These are phyloP conservation scores for Pseudophaeomoniella oleicola DNA, from an alignment of 2,329 filamentous ascomycete species.

Conservation along the genomic window DNA sequence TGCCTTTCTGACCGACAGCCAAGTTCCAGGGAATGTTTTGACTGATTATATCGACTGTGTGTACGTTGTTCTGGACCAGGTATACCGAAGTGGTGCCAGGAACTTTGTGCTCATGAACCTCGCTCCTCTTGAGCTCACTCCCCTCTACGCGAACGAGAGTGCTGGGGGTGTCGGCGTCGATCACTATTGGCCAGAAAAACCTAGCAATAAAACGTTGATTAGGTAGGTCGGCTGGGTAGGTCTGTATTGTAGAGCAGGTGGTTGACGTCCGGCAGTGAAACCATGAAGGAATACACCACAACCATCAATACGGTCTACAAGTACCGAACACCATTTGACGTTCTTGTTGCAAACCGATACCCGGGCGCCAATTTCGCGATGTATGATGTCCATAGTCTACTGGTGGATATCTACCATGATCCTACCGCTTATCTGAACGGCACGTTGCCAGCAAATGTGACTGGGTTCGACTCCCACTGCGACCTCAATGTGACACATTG, in stretches of 20 bases:
- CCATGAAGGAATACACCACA: conserved; percentile 36
- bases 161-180: conserved; percentile 28
- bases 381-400: conserved; percentile 47
- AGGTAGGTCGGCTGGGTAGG: too few species aligned
- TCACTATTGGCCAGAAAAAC: conserved; percentile 33
- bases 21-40: conserved; percentile 44
- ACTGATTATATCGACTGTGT: conserved; percentile 54
- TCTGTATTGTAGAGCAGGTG: too few species aligned
- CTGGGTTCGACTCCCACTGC: conserved; percentile 44
- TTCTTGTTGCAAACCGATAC: conserved; percentile 26
- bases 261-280: too few species aligned
- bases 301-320: conserved; percentile 36
- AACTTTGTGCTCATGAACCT: conserved; percentile 60
- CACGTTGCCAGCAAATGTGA: conserved; percentile 46
- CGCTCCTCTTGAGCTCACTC: conserved; percentile 51
- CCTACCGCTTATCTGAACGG: conserved; percentile 49
- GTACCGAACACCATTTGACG: conserved; percentile 35
- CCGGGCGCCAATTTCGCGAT: conserved; percentile 46
- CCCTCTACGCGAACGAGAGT: conserved; percentile 45
- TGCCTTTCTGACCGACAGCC: conserved; percentile 52
- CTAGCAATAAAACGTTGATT: conserved; percentile 34
- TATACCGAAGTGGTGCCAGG: conserved; percentile 53
- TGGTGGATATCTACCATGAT: conserved; percentile 37
- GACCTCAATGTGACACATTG: conserved; percentile 23
- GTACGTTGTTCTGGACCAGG: conserved; percentile 44